Evolutionary conservation across 2,329 filamentous ascomycete genomes (phyloP).

Genomic region (Pseudocercospora fuligena): DNA sequence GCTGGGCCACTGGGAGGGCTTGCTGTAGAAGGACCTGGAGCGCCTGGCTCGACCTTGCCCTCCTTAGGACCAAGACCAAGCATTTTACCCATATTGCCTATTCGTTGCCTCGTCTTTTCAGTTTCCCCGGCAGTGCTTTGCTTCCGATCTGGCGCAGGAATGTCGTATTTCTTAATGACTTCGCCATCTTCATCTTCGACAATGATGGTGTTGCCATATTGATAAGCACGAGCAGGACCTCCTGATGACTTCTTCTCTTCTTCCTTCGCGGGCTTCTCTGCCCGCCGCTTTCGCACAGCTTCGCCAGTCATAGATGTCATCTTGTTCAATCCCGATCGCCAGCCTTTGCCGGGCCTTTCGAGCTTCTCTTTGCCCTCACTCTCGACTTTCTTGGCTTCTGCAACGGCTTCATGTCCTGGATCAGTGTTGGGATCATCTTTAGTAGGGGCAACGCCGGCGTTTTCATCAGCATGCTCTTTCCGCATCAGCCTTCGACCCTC

Average conservation of each 20-base stretch:
- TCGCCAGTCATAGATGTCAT: slow-evolving; percentile 47
- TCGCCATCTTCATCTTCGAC: slow-evolving; percentile 87
- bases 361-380: slow-evolving; percentile 75
- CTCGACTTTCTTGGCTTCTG: slow-evolving; percentile 77
- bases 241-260: slow-evolving; percentile 56
- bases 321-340: slow-evolving; percentile 48
- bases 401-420: slow-evolving; percentile 46
- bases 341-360: slow-evolving; percentile 45
- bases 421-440: slow-evolving; percentile 53
- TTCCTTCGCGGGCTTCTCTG: slow-evolving; percentile 41
- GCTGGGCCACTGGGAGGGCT: slow-evolving; percentile 24
- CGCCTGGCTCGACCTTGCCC: slow-evolving; percentile 33
- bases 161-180: slow-evolving; percentile 82
- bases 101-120: slow-evolving; percentile 47
- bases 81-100: slow-evolving; percentile 60
- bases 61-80: slow-evolving; percentile 48
- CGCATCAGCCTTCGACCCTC: slow-evolving; percentile 60
- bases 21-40: slow-evolving; percentile 21
- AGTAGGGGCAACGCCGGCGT: slow-evolving; percentile 50
- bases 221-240: slow-evolving; percentile 80
- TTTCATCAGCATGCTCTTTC: slow-evolving; percentile 51
- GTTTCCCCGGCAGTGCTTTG: slow-evolving; percentile 25
- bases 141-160: slow-evolving; percentile 60
- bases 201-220: slow-evolving; percentile 87
- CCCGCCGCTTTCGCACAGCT: slow-evolving; percentile 46